These are phyloP conservation scores for Trametes sanguinea DNA, from an alignment of 768 basidiomycete species.

Conservation along the genomic window DNA sequence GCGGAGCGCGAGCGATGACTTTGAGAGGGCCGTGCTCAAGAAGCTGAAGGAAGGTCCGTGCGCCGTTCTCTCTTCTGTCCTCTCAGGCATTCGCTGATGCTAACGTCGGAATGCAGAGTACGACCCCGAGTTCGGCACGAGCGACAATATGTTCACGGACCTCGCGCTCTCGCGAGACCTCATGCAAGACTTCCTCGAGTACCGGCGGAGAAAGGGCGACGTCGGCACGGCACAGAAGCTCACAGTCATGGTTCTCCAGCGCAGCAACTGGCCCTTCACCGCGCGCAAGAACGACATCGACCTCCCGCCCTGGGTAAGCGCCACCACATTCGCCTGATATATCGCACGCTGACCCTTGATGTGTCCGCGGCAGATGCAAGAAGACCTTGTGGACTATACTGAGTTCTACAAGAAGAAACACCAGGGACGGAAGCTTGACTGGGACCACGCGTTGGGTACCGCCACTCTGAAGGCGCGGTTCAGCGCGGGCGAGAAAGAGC, in stretches of 20 bases:
- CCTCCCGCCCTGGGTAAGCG: constrained; percentile 54
- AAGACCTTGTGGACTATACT: constrained; percentile 61
- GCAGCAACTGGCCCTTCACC: constrained; percentile 85
- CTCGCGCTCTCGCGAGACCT: constrained; percentile 74
- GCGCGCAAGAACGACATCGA: constrained; percentile 50
- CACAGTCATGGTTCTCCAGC: constrained; percentile 81
- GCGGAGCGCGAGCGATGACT: constrained; percentile 83
- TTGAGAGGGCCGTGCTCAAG: constrained; percentile 82
- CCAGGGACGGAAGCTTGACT: constrained; percentile 72
- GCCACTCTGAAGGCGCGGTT: constrained; percentile 76
- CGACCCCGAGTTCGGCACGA: constrained; percentile 93
- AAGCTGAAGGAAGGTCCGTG: constrained; percentile 79
- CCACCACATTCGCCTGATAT: background rate
- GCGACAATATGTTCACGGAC: constrained; percentile 95
- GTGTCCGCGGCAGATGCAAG: constrained; percentile 60
- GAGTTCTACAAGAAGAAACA: constrained; percentile 81
- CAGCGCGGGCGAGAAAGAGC: constrained; percentile 70
- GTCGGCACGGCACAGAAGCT: constrained; percentile 47
- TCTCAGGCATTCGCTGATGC: background rate
- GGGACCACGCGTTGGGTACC: constrained; percentile 87
- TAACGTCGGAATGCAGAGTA: constrained; percentile 56
- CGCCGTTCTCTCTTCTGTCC: background rate
- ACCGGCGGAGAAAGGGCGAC: constrained; percentile 36
- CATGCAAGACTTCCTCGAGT: constrained; percentile 63
- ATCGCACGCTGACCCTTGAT: background rate